Evolutionary conservation across 1,139 yeast genomes (phyloP), one percentile per base, ranked within the genome.

Genomic region (Sugiyamaella japonica): DNA sequence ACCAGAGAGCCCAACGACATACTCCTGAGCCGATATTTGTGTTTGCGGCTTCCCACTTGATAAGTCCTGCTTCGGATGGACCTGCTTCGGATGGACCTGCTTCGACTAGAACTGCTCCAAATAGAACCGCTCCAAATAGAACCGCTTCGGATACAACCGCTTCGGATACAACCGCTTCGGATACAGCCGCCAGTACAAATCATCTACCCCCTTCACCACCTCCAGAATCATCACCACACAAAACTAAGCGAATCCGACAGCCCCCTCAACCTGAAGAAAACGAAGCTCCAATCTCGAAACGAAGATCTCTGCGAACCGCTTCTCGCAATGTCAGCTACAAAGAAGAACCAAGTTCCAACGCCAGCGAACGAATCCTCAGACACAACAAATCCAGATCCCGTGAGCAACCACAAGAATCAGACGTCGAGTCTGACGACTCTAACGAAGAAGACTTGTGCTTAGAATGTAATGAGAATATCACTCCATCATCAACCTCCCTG

Each of bases 381-480:
- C 20, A 20, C 16, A 17, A 10, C 12, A 23, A 38, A 31, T 13
- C 74, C 75, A 56, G 77, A 78, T 40, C 44, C 15, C 31, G 32
- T 51, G 72, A 77, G 17, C 85, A 86, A 0, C 70, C 74, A 1
- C 70, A 74, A 16, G 81, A 84, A 16, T 39, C 36, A 2, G 39
- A 50, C 12, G 10, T 13, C 8, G 48, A 49, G 3, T 1, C 17
- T 8, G 40, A 37, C n/a, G 39, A n/a, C n/a, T 34, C 29, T 2
- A 28, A 12, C 15, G 49, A 50, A 16, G 44, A 40, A 10, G 44
- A 50, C 12, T n/a, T 38, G 10, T 50, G 38, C 28, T 29, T 17
- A 23, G 42, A 45, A 16, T 45, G 49, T 31, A 36, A 45, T 31
- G 8, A 23, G 3, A 13, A 8, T 23, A 31, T 20, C 3, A 20